phyloP scores from a whole-genome alignment of 2,329 filamentous ascomycete genomes.

The Aspergillus japonicus region DNA sequence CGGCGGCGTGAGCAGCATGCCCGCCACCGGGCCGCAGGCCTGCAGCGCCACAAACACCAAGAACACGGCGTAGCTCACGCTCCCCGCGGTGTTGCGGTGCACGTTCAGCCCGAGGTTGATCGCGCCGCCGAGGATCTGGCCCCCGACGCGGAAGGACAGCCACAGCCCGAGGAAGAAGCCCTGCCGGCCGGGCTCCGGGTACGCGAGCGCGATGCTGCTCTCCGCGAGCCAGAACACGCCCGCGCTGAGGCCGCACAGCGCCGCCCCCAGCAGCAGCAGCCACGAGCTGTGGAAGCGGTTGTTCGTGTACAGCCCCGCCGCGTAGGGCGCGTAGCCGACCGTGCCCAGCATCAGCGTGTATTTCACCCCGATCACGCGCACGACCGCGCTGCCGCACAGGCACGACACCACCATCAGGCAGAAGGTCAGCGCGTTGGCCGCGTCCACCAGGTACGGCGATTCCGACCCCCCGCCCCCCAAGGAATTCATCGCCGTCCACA shows the following conservation, averaged over 20 bases:
- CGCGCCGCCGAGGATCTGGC: slow-evolving; percentile 69
- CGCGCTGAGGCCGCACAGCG: slow-evolving; percentile 67
- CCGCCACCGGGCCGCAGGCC: slow-evolving; percentile 63
- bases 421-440: slow-evolving; percentile 70
- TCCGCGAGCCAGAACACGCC: slow-evolving; percentile 76
- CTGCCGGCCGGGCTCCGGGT: slow-evolving; percentile 68
- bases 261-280: slow-evolving; percentile 67
- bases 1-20: slow-evolving; percentile 61
- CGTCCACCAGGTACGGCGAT: slow-evolving; percentile 65
- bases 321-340: slow-evolving; percentile 68
- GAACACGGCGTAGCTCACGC: slow-evolving; percentile 68
- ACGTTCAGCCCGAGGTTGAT: slow-evolving; percentile 69
- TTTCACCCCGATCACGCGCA: slow-evolving; percentile 69
- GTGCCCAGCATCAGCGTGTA: slow-evolving; percentile 70
- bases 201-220: slow-evolving; percentile 69
- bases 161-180: slow-evolving; percentile 67
- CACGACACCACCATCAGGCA: slow-evolving; percentile 72
- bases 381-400: slow-evolving; percentile 62
- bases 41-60: slow-evolving; percentile 71
- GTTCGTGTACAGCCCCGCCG: slow-evolving; percentile 69
- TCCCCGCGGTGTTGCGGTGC: slow-evolving; percentile 56
- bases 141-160: slow-evolving; percentile 61
- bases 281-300: slow-evolving; percentile 68
- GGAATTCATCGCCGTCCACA: slow-evolving; percentile 73
- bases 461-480: slow-evolving; percentile 68